These are phyloP conservation scores for Recurvomyces mirabilis DNA, from an alignment of 495 filamentous ascomycete species.

Conservation along the genomic window DNA sequence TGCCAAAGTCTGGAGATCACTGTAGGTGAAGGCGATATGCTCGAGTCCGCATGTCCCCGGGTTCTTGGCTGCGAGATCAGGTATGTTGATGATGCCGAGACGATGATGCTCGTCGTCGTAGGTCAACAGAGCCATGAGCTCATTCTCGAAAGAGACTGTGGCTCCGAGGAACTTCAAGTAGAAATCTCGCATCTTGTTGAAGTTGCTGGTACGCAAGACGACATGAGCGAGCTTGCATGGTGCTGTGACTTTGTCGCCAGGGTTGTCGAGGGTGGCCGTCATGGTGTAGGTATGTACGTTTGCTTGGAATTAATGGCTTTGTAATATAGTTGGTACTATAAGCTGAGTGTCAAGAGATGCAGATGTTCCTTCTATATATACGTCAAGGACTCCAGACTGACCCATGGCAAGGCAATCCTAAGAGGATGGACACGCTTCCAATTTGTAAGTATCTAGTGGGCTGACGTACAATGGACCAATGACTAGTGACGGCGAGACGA, in stretches of 20 bases:
- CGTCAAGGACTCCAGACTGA: no score
- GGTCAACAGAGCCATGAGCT: slow-evolving; percentile 10
- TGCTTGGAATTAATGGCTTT: no score
- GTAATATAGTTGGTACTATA: no score
- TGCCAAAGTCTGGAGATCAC: slow-evolving; percentile 8
- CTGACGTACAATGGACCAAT: no score
- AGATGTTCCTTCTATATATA: no score
- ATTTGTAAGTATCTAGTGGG: no score
- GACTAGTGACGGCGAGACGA: no score
- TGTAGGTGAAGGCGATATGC: slow-evolving; percentile 20
- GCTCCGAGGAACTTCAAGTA: slow-evolving; percentile 33
- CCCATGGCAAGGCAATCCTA: no score
- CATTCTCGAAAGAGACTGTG: slow-evolving; percentile 4
- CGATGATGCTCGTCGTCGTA: slow-evolving; percentile 24
- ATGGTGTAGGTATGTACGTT: no score
- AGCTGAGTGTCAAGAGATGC: no score
- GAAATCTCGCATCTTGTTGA: slow-evolving; percentile 25
- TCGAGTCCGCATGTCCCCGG: slow-evolving; percentile 24
- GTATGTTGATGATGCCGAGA: slow-evolving; percentile 21
- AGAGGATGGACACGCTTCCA: no score
- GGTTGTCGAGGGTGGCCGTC: slow-evolving; percentile 1
- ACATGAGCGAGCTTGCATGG: slow-evolving; percentile 13
- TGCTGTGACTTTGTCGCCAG: slow-evolving; percentile 1
- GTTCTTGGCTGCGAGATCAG: neutral
- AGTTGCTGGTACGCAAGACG: slow-evolving; percentile 13